Evolutionary conservation across 495 filamentous ascomycete genomes (phyloP).

Genomic region (Talaromyces stipitatus): DNA sequence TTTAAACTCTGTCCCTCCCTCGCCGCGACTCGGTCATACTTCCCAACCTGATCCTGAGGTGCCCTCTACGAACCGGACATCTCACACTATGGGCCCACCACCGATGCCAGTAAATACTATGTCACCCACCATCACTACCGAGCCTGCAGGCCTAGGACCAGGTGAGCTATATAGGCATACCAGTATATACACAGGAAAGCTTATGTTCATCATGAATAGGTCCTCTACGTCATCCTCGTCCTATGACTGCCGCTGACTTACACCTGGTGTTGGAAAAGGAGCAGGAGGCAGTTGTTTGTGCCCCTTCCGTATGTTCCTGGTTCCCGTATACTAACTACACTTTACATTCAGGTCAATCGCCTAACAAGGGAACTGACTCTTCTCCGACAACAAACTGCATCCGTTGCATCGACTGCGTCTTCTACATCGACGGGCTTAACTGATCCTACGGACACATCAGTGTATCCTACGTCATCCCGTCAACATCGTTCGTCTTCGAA

Average conservation of each 20-base stretch:
- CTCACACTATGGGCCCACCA: conserved; percentile 41
- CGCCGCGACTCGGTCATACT: conserved; percentile 38
- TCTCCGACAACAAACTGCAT: conserved; percentile 75
- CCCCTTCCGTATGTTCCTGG: neutral
- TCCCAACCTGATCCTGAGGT: conserved; percentile 33
- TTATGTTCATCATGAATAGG: conserved; percentile 23
- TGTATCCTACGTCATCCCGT: conserved; percentile 47
- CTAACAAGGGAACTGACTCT: conserved; percentile 77
- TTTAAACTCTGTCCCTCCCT: conserved; percentile 51
- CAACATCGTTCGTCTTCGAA: conserved; percentile 60
- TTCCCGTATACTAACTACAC: conserved; percentile 6
- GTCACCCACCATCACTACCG: conserved; percentile 10
- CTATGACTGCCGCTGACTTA: conserved; percentile 77
- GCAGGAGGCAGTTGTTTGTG: conserved; percentile 81
- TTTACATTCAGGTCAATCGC: conserved; percentile 65
- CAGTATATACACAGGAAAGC: neutral
- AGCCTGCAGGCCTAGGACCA: conserved; percentile 44
- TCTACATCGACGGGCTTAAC: conserved; percentile 59
- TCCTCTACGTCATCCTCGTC: conserved; percentile 72
- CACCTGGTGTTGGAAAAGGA: conserved; percentile 85
- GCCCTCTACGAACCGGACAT: conserved; percentile 38
- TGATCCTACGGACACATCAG: conserved; percentile 44
- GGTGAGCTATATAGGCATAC: conserved; percentile 20
- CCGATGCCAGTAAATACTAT: conserved; percentile 27
- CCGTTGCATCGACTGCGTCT: conserved; percentile 72